Base-by-base conservation (phyloP, 1,139 yeast species). In the Candida frijolesensis region DNA sequence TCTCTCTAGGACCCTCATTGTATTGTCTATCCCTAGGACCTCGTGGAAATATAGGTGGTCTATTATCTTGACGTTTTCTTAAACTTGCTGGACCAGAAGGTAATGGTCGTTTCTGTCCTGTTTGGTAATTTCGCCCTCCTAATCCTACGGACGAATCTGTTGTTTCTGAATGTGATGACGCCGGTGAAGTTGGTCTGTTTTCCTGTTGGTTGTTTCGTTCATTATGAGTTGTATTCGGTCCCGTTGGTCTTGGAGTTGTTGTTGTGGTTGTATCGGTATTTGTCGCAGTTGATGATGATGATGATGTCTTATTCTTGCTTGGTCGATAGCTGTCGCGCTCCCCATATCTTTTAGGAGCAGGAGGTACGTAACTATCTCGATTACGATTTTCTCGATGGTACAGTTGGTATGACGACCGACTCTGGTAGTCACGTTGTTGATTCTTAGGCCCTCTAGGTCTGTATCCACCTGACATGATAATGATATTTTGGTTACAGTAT, bases 391-490 rank as follows among this genome's bases (percentile, higher is more conserved):
- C 48, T 27, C 46, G 12, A 42, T 33, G 14, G 14, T 39, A 29
- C 14, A 48, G 44, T 10, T 32, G 32, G 29, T 38, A 41, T 10
- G 53, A 40, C n/a, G 53, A 39, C 32, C 50, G 45, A 40, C 44
- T 42, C 32, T 32, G 30, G n/a, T 34, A 46, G 39, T 45, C 47
- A n/a, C 50, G 18, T 35, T 42, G 45, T 32, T 41, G 40, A 29
- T 40, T 32, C 38, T 29, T 46, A 11, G 59, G 57, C 18, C 56
- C 59, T 46, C 39, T 53, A 32, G 55, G 77, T 61, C 76, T 72
- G 54, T 71, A 71, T 54, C 73, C 67, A 50, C 75, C 79, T 35
- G 80, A 73, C 80, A 76, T 75, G 16, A 22, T 39, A 11, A 16
- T 32, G 27, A 22, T 12, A n/a, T 12, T 16, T 12, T 35, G 11